Percentiles rank a stretch among this genome's conserved stretches.
phyloP scores from a whole-genome alignment of 352 stramenopile species.

The Phytophthora aleatoria region DNA sequence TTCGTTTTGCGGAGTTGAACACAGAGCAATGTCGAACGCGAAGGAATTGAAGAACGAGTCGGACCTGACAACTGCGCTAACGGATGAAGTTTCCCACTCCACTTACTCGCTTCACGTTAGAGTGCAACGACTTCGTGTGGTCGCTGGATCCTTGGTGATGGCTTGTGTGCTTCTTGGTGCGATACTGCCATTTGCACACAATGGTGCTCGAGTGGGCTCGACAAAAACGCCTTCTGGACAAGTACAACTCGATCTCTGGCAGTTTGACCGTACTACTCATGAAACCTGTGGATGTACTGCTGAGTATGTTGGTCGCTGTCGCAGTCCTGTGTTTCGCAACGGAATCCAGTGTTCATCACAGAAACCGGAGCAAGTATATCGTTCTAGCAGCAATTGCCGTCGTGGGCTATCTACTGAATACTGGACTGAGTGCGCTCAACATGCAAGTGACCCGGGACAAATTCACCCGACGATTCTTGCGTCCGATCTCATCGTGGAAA shows the following conservation, averaged over 20 bases:
- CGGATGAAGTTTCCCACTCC: neutral
- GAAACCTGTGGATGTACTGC: slow-evolving; percentile 6
- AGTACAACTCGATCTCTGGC: slow-evolving; percentile 12
- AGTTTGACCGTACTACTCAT: neutral
- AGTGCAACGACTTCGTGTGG: slow-evolving; percentile 1
- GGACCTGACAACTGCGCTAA: neutral
- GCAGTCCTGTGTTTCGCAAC: slow-evolving; percentile 3
- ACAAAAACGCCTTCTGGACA: slow-evolving; percentile 3
- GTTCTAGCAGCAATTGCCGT: slow-evolving; percentile 1
- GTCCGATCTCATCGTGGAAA: no score
- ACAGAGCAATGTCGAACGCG: neutral
- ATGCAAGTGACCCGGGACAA: slow-evolving; percentile 2
- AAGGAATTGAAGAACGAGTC: slow-evolving; percentile 1
- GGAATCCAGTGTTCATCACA: slow-evolving; percentile 8
- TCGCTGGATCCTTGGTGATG: neutral
- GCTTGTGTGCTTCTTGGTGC: slow-evolving; percentile 1
- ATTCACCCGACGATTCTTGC: no score
- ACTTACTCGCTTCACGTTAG: neutral
- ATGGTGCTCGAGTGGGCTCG: neutral
- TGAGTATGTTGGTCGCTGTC: slow-evolving; percentile 2
- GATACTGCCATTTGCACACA: slow-evolving; percentile 2
- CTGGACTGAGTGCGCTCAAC: slow-evolving; percentile 9
- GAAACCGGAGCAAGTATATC: neutral
- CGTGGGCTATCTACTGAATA: slow-evolving; percentile 6
- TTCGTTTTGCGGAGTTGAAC: neutral